Evolutionary conservation across 306 rosid genomes (phyloP), one percentile per base, ranked within the genome.

Genomic region (Notholithocarpus densiflorus): DNA sequence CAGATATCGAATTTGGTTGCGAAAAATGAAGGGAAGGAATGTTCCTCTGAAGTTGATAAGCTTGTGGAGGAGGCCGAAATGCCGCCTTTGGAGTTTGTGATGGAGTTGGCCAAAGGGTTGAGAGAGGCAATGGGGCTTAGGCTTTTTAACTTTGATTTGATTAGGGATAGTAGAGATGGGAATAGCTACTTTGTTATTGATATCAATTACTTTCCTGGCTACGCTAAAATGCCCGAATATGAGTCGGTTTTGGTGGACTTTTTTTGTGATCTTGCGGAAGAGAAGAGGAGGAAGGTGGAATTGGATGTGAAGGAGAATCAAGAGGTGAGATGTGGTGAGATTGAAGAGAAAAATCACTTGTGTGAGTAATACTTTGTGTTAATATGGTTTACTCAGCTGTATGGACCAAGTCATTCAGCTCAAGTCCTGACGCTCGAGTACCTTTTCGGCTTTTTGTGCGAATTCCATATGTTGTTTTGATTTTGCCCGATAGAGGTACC

Each of bases 171-270:
- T 32, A 48, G 24, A 0, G 77, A 83, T 56, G 55, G 17, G 0
- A 57, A 56, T 23, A 84, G 85, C 83, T 90, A 90, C 24, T 71
- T 61, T 43, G 89, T 90, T 1, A 85, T 92, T 77, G 97, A 92
- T 78, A 86, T 92, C 83, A 92, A 92, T 68, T 92, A 92, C 83
- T 90, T 90, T 74, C 95, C 95, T 1, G 95, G 97, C n/a, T 92
- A 80, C 64, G 89, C 84, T 2, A 92, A 92, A 71, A 43, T 87
- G 73, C 92, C 94, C 4, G 48, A 57, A 71, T 92, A 73, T 61
- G 92, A 89, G 56, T 15, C 65, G 0, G 75, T 89, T 59, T 37
- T 92, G 71, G 89, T 90, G 1, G 43, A 84, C 68, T 92, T 90
- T 77, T 82, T 90, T 80, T 60, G 79, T 84, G 83, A 79, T 21